Conservation (phyloP, 768 basidiomycete species). For the Lactarius hengduanensis region DNA sequence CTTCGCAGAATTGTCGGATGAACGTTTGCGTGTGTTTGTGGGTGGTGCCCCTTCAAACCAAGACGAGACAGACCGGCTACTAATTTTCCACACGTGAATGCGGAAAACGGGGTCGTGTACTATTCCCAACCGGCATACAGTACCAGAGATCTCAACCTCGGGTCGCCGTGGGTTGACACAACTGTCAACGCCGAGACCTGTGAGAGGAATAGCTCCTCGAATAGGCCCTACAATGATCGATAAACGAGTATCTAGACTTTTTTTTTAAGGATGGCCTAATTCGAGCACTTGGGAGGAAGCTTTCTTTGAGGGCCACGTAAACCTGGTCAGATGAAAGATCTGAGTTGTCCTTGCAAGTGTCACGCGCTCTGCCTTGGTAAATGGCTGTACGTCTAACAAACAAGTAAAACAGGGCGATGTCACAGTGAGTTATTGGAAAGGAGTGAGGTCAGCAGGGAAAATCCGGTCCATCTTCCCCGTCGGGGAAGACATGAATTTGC, state of each 20-base stretch:
- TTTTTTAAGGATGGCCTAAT: neutral
- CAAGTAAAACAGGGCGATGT: neutral
- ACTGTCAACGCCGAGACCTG: neutral
- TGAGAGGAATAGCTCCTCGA: neutral
- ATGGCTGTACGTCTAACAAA: neutral
- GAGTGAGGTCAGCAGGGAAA: neutral
- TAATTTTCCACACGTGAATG: neutral
- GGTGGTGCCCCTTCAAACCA: neutral
- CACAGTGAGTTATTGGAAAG: neutral
- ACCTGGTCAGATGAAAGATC: neutral
- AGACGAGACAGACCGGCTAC: too few species aligned
- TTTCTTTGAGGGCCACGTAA: neutral
- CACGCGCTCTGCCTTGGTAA: neutral
- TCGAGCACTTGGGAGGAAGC: neutral
- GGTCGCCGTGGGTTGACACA: neutral
- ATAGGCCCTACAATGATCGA: neutral
- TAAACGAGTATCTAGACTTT: neutral
- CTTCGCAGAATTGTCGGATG: neutral
- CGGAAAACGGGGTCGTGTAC: neutral
- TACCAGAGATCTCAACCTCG: neutral
- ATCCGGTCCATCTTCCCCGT: neutral
- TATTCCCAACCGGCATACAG: neutral
- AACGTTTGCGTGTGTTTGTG: neutral
- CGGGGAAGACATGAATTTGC: neutral
- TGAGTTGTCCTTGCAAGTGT: neutral